phyloP scores from a whole-genome alignment of 164 flowering plant species.

The Kalanchoe fedtschenkoi region DNA sequence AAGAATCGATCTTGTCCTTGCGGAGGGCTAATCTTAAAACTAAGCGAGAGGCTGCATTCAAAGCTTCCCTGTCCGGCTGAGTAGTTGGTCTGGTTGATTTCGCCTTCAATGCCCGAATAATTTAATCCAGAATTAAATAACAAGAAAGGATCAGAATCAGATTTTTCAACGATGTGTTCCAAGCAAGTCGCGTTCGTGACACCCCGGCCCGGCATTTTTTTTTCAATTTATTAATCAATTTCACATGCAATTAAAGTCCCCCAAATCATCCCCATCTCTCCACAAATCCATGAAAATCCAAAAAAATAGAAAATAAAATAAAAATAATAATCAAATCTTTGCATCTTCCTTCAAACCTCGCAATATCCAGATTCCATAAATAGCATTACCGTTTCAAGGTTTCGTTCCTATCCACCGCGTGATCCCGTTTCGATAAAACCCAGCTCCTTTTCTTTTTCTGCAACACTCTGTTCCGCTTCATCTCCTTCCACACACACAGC shows the following conservation, averaged over 20 bases:
- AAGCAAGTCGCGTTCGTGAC: slow-evolving; percentile 1
- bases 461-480: background rate
- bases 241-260: background rate
- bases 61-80: background rate
- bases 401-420: background rate
- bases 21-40: too few relatives aligned
- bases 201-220: background rate
- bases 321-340: too few relatives aligned
- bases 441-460: background rate
- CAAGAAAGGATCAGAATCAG: too few relatives aligned
- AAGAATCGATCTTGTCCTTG: background rate
- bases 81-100: background rate
- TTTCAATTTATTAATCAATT: background rate
- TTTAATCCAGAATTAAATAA: background rate
- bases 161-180: background rate
- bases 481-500: background rate
- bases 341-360: background rate
- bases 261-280: background rate
- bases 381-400: background rate
- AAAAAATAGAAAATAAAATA: too few relatives aligned
- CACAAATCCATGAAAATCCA: background rate
- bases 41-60: background rate
- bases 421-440: background rate
- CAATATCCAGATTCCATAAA: background rate
- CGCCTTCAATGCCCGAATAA: background rate